Conservation (phyloP, 129 eudicot species). For the sunflower (Helianthus annuus) region HanXRQr2.0-SUNRISE NC_035435.2:168780168-168780667, state of each 20-base stretch:
- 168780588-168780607: not conserved
- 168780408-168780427: not conserved
- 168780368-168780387: slow-evolving; percentile 30
- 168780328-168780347: no score
- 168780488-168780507: not conserved
- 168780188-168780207: no score
- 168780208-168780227: no score
- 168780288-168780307: no score
- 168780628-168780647: no score
- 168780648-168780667: slow-evolving; percentile 21
- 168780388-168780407: slow-evolving; percentile 19
- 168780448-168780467: no score
- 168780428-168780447: not conserved
- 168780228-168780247: no score
- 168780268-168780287: no score
- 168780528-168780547: slow-evolving; percentile 36
- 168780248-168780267: not conserved
- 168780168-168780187: no score
- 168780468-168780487: no score
- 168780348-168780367: slow-evolving; percentile 29
- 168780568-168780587: slow-evolving; percentile 11
- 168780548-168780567: slow-evolving; percentile 35
- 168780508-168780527: not conserved
- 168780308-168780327: no score
- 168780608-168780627: not conserved